Evolutionary conservation across 257 asterid genomes (phyloP).

Genomic region (Misopates orontium): DNA sequence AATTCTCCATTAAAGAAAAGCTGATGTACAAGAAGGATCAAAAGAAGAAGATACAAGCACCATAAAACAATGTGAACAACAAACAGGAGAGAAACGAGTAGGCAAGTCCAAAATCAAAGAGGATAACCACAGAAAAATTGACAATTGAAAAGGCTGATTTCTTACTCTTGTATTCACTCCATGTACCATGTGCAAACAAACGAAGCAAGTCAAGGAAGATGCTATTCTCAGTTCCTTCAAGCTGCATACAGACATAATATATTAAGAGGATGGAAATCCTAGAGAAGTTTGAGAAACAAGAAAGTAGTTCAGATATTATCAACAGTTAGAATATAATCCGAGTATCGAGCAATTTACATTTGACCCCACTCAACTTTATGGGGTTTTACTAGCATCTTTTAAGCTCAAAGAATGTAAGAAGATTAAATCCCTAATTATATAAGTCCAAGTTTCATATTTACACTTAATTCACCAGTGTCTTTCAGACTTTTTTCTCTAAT

Average conservation of each 20-base stretch:
- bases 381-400: background rate
- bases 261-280: background rate
- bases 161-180: conserved; percentile 94
- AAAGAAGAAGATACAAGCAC: too few species aligned
- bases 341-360: background rate
- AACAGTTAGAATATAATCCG: too few species aligned
- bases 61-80: background rate
- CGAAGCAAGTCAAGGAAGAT: conserved; percentile 73
- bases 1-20: too few species aligned
- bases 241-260: conserved; percentile 47
- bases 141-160: background rate
- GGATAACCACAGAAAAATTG: conserved; percentile 19
- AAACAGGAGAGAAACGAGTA: background rate
- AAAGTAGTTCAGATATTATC: too few species aligned
- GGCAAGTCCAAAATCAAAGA: conserved; percentile 3
- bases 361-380: background rate
- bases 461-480: too few species aligned
- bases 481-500: too few species aligned
- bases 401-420: background rate
- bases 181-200: conserved; percentile 84
- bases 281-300: conserved; percentile 6
- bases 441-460: too few species aligned
- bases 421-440: too few species aligned
- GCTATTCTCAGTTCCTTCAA: conserved; percentile 75
- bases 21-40: too few species aligned